Percentiles rank a stretch among this genome's conserved stretches.
These are phyloP conservation scores for Calocera cornea DNA, from an alignment of 768 basidiomycete genomes.

Conservation along the genomic window DNA sequence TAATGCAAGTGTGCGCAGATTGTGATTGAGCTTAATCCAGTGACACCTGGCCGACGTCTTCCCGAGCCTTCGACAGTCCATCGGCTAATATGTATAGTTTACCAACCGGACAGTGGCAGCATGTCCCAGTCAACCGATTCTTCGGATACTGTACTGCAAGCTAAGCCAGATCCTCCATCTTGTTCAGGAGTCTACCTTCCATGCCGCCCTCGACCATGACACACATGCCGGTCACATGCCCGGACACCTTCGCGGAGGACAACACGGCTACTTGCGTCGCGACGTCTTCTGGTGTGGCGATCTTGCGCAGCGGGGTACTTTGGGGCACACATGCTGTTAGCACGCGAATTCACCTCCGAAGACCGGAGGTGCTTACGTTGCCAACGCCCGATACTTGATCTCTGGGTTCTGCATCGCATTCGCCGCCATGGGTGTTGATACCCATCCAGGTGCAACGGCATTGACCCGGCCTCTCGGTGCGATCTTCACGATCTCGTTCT, in stretches of 20 bases:
- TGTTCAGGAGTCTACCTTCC: slow-evolving; percentile 52
- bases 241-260: slow-evolving; percentile 47
- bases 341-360: background rate
- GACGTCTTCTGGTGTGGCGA: slow-evolving; percentile 48
- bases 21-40: too few relatives aligned
- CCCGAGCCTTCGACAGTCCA: background rate
- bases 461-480: slow-evolving; percentile 62
- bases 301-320: slow-evolving; percentile 58
- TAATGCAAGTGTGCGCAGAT: too few relatives aligned
- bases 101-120: background rate
- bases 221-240: slow-evolving; percentile 57
- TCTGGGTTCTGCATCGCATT: slow-evolving; percentile 41
- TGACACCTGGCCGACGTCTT: background rate
- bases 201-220: slow-evolving; percentile 64
- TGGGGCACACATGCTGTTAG: background rate
- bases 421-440: slow-evolving; percentile 46
- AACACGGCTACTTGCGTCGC: slow-evolving; percentile 51
- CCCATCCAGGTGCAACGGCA: slow-evolving; percentile 51
- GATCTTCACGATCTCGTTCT: slow-evolving; percentile 70
- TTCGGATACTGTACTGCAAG: background rate
- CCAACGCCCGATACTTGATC: slow-evolving; percentile 44
- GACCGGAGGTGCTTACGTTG: slow-evolving; percentile 38
- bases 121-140: slow-evolving; percentile 1
- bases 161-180: slow-evolving; percentile 24
- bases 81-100: background rate